A percentile compares a stretch with the other conserved stretches of the same genome.
Evolutionary conservation across 441 rosid species (phyloP).

Genomic region (Bocquillonia castaneifolia): DNA sequence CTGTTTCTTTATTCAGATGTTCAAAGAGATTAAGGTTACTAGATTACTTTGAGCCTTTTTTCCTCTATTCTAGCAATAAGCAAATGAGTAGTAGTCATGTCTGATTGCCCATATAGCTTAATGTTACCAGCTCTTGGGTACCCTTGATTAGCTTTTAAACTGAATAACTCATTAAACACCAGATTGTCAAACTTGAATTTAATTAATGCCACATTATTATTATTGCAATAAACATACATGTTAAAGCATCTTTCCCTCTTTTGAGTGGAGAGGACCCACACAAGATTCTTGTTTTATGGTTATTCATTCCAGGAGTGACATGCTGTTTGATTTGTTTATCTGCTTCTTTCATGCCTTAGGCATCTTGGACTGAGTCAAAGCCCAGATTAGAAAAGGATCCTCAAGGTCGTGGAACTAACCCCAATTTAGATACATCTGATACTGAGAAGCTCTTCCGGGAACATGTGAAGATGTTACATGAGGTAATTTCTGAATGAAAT

Average conservation of each 20-base stretch:
- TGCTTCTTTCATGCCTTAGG: conserved; percentile 37
- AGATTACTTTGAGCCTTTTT: too few relatives aligned
- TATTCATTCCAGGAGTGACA: neutral
- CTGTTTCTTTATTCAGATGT: too few relatives aligned
- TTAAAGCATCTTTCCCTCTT: neutral
- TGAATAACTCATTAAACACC: too few relatives aligned
- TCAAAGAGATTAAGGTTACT: too few relatives aligned
- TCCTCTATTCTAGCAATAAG: neutral
- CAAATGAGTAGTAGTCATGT: neutral
- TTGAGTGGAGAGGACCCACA: neutral
- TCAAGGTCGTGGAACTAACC: conserved; percentile 77
- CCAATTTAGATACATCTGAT: conserved; percentile 75
- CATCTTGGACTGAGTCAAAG: conserved; percentile 94
- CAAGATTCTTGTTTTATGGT: neutral
- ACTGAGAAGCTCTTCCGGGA: conserved; percentile 92
- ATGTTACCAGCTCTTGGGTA: neutral
- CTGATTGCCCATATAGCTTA: neutral
- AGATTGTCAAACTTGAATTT: too few relatives aligned
- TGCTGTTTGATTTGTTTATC: conserved; percentile 3
- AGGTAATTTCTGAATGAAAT: conserved; percentile 44
- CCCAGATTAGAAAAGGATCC: conserved; percentile 91
- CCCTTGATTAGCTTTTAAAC: neutral
- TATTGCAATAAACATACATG: neutral
- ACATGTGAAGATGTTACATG: conserved; percentile 68
- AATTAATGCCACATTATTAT: neutral